These are phyloP conservation scores for Penicillium sp. DNA, from an alignment of 2,329 filamentous ascomycete species.

Conservation along the genomic window DNA sequence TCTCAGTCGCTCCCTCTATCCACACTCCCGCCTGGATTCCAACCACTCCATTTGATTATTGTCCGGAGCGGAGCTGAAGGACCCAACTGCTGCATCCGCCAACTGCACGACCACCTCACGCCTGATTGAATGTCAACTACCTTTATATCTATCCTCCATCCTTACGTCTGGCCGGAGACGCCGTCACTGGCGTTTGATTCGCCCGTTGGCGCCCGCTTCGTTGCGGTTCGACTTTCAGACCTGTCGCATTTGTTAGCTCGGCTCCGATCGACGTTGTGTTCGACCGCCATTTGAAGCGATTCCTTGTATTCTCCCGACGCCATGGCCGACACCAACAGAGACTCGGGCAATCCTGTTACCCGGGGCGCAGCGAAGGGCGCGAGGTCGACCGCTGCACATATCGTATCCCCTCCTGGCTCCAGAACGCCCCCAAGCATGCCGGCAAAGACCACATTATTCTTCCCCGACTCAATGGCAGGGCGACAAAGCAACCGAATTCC, in stretches of 20 bases:
- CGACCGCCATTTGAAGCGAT: conserved; percentile 25
- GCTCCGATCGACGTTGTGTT: conserved; percentile 18
- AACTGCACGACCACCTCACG: conserved; percentile 21
- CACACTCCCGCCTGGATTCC: conserved; percentile 20
- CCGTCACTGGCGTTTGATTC: conserved; percentile 8
- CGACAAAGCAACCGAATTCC: conserved; percentile 34
- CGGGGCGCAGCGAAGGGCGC: conserved; percentile 26
- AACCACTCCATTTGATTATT: conserved; percentile 27
- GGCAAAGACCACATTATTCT: conserved; percentile 51
- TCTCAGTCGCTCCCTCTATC: conserved; percentile 21
- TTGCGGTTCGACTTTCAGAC: conserved; percentile 24
- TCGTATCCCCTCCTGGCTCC: conserved; percentile 59
- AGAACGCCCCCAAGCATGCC: conserved; percentile 64
- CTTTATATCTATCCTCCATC: conserved; percentile 7
- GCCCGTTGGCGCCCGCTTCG: conserved; percentile 12
- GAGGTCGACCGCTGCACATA: conserved; percentile 30
- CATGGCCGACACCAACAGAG: conserved; percentile 31
- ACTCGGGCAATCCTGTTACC: conserved; percentile 23
- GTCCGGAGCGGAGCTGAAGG: conserved; percentile 27
- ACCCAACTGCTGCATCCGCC: conserved; percentile 31
- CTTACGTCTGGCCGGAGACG: conserved; percentile 1
- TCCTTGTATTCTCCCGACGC: conserved; percentile 13
- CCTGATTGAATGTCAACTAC: conserved; percentile 25
- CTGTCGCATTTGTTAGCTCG: conserved; percentile 28
- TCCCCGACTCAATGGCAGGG: conserved; percentile 34